These are phyloP conservation scores for Metschnikowia sp. DNA, from an alignment of 805 yeast genomes.

Conservation along the genomic window DNA sequence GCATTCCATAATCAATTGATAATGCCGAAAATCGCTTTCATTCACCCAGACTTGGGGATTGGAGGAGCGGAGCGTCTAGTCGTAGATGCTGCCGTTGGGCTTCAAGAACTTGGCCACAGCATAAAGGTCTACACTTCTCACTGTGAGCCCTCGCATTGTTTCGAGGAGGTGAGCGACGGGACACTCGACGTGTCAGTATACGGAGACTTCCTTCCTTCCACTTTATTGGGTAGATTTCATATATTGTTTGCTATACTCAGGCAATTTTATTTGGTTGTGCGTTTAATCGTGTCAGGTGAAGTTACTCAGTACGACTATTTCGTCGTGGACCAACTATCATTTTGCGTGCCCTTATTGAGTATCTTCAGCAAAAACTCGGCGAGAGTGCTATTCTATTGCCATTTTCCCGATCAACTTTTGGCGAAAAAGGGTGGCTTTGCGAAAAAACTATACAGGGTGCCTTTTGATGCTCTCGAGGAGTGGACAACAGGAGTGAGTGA, in stretches of 20 bases:
- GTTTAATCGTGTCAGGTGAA: constrained; percentile 47
- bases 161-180: constrained; percentile 76
- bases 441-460: constrained; percentile 66
- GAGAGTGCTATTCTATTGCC: constrained; percentile 82
- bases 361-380: constrained; percentile 38
- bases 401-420: constrained; percentile 87
- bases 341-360: constrained; percentile 72
- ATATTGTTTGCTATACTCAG: constrained; percentile 82
- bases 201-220: constrained; percentile 84
- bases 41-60: constrained; percentile 95
- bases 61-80: constrained; percentile 98
- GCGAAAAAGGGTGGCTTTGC: constrained; percentile 55
- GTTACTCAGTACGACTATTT: constrained; percentile 60
- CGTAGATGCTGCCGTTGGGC: constrained; percentile 90
- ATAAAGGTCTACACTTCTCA: constrained; percentile 83
- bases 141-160: constrained; percentile 82
- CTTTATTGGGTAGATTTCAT: constrained; percentile 60
- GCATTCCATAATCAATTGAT: too few relatives aligned
- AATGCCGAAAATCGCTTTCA: constrained; percentile 61
- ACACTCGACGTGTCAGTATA: constrained; percentile 60
- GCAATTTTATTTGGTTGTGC: constrained; percentile 63
- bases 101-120: constrained; percentile 57
- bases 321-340: constrained; percentile 84
- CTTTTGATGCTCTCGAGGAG: constrained; percentile 84
- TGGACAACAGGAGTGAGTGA: constrained; percentile 76